Evolutionary conservation across 2,329 filamentous ascomycete species (phyloP).

Genomic region (Akanthomyces uredinophilus): DNA sequence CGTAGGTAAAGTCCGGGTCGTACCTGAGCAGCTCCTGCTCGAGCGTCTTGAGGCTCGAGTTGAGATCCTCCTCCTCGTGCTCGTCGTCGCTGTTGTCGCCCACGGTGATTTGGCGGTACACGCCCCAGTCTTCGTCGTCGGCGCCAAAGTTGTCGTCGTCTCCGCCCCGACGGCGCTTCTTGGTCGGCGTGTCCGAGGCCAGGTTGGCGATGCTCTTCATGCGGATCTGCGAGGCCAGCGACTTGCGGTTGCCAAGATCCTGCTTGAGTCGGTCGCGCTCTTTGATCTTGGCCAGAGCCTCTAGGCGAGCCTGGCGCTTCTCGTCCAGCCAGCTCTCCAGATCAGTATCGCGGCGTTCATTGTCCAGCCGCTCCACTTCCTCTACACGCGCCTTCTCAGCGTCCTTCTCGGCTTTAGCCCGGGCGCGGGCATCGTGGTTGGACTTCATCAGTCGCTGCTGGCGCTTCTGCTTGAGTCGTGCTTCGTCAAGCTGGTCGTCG

Average conservation of each 20-base stretch:
- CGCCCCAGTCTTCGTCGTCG: conserved; percentile 96
- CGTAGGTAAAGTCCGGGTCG: conserved; percentile 84
- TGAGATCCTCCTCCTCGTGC: conserved; percentile 86
- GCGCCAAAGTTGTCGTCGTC: conserved; percentile 97
- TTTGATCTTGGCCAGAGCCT: conserved; percentile 77
- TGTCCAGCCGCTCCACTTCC: conserved; percentile 78
- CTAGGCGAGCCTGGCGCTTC: conserved; percentile 66
- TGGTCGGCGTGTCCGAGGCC: conserved; percentile 78
- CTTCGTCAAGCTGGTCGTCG: conserved; percentile 90
- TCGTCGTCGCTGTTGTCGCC: conserved; percentile 80
- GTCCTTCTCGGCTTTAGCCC: conserved; percentile 96
- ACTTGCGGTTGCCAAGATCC: conserved; percentile 94
- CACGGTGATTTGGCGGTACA: conserved; percentile 88
- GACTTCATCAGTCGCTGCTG: conserved; percentile 91
- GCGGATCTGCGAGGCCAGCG: conserved; percentile 88
- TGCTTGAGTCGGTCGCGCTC: conserved; percentile 90
- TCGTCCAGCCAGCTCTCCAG: conserved; percentile 84
- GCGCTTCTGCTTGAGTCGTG: conserved; percentile 83
- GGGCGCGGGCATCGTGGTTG: conserved; percentile 84
- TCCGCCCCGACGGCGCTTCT: conserved; percentile 78
- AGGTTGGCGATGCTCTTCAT: conserved; percentile 98
- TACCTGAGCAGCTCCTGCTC: conserved; percentile 82
- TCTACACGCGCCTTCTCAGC: conserved; percentile 79
- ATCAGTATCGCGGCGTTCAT: conserved; percentile 76
- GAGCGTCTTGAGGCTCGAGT: conserved; percentile 64